phyloP scores from a whole-genome alignment of 495 filamentous ascomycete genomes.

The Sabuloglossum arenarium region DNA sequence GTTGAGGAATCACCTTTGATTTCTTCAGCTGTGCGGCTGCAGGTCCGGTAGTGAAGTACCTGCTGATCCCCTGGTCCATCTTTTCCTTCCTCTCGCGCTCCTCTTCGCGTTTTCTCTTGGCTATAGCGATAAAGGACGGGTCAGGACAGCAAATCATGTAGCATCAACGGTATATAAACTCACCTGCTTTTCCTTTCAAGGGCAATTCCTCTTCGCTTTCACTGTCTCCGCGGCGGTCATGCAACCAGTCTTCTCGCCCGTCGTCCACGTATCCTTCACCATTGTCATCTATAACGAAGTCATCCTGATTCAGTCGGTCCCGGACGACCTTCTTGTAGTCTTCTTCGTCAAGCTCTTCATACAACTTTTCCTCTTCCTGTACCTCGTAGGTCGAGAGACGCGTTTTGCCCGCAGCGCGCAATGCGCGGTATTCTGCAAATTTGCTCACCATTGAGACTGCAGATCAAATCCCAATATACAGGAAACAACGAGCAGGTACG shows the following conservation, averaged over 20 bases:
- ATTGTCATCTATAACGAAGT: slow-evolving; percentile 93
- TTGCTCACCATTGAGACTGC: slow-evolving; percentile 8
- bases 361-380: slow-evolving; percentile 63
- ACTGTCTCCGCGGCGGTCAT: slow-evolving; percentile 34
- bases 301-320: slow-evolving; percentile 73
- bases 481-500: neutral
- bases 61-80: slow-evolving; percentile 75
- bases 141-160: neutral
- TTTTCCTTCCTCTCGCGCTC: slow-evolving; percentile 70
- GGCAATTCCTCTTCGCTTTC: slow-evolving; percentile 54
- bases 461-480: neutral
- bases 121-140: slow-evolving; percentile 16
- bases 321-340: slow-evolving; percentile 92
- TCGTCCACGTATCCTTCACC: slow-evolving; percentile 91
- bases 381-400: slow-evolving; percentile 76
- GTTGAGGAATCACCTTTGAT: slow-evolving; percentile 38
- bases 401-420: slow-evolving; percentile 80
- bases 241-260: slow-evolving; percentile 90
- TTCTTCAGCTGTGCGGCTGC: slow-evolving; percentile 52
- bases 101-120: slow-evolving; percentile 78
- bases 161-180: slow-evolving; percentile 4
- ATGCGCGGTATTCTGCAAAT: slow-evolving; percentile 63
- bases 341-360: slow-evolving; percentile 93
- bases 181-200: slow-evolving; percentile 41
- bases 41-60: slow-evolving; percentile 71